Base-by-base conservation (phyloP, 208 protist genomes). In the Sergeia podlipaevii region DNA sequence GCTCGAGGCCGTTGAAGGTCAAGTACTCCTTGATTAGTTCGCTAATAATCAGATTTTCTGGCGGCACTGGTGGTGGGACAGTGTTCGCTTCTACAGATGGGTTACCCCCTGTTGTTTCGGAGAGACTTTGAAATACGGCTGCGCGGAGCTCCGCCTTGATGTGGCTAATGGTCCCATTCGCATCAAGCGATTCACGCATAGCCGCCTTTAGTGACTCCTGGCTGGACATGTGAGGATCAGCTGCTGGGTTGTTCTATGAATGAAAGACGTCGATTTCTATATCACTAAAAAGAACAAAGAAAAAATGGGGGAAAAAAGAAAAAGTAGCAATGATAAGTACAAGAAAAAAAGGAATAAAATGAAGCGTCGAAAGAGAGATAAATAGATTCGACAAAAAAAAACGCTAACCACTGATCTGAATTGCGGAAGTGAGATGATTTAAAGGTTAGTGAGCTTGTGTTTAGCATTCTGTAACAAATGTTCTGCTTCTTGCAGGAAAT, bases 21-120 rank as follows among this genome's bases (percentile, higher is more conserved):
- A 97, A 56, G 57, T 97, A 97, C 60, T 97, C 91, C 39, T 89
- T 84, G 41, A 97, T 96, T n/a, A 97, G 80, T 62, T 97, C 91
- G 64, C 97, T 96, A 47, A 97, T 72, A 15, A 97, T 70, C 48
- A 97, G 57, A 61, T 97, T 97, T 65, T 97, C 91, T 11, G 91
- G 80, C 13, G 92, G 91, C 30, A 80, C 58, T 1, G 84, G 66
- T 2, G 87, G 80, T 27, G 68, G 67, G 23, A 55, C n/a, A n/a
- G n/a, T n/a, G n/a, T n/a, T n/a, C n/a, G n/a, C n/a, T n/a, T n/a
- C n/a, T n/a, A n/a, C n/a, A 1, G 52, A 36, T 37, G 24, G 29
- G 17, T 55, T 63, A 3, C 47, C 50, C 32, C 50, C 41, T 2
- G 68, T 71, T 13, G 70, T 60, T 23, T 85, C 86, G 20, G 76